Evolutionary conservation across 2,329 filamentous ascomycete species (phyloP).

Genomic region (Daldinia sp.): DNA sequence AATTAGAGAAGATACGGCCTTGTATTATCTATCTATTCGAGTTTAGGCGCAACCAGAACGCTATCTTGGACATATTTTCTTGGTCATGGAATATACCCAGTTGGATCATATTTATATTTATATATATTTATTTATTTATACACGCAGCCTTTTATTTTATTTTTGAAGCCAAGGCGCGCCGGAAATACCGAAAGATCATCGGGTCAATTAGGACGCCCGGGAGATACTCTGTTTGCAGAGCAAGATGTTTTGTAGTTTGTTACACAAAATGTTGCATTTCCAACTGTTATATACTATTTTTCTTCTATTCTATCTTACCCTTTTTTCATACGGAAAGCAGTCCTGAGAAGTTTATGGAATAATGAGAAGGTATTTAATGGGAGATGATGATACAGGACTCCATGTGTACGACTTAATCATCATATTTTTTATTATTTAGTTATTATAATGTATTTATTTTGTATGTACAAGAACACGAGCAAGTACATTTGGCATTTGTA

Average conservation of each 20-base stretch:
- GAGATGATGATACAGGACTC: slow-evolving; percentile 13
- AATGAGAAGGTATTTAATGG: slow-evolving; percentile 27
- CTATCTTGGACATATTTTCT: slow-evolving; percentile 17
- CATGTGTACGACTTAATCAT: neutral
- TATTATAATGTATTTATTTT: slow-evolving; percentile 1
- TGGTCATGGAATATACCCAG: slow-evolving; percentile 35
- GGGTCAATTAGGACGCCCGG: slow-evolving; percentile 6
- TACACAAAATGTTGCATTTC: neutral
- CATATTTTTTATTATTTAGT: neutral
- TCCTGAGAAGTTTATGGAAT: slow-evolving; percentile 13
- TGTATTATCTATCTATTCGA: slow-evolving; percentile 32
- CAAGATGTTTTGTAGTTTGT: neutral
- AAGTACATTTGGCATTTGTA: slow-evolving; percentile 9
- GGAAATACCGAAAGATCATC: slow-evolving; percentile 17
- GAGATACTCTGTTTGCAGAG: slow-evolving; percentile 9
- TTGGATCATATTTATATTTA: slow-evolving; percentile 29
- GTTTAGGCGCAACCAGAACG: slow-evolving; percentile 20
- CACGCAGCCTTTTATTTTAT: no score
- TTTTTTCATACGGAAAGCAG: slow-evolving; percentile 6
- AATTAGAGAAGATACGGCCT: slow-evolving; percentile 31
- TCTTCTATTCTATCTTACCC: slow-evolving; percentile 17
- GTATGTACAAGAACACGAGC: slow-evolving; percentile 23
- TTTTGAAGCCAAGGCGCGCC: slow-evolving; percentile 13
- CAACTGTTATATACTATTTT: slow-evolving; percentile 9
- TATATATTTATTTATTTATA: no score